These are phyloP conservation scores for Myxozyma nipponensis DNA, from an alignment of 805 yeast genomes.

Conservation along the genomic window DNA sequence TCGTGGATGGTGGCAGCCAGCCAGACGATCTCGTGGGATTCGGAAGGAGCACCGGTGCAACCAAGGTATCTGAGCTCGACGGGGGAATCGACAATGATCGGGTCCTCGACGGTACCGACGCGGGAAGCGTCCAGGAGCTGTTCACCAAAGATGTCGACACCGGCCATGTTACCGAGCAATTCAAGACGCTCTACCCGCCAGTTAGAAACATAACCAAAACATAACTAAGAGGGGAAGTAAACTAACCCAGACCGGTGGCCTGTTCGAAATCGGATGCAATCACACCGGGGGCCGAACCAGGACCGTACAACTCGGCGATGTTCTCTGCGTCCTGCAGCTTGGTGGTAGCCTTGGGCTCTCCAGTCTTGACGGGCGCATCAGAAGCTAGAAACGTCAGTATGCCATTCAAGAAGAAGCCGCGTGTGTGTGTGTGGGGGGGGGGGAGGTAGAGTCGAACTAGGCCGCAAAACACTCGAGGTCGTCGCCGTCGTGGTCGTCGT, in stretches of 20 bases:
- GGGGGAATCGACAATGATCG: slow-evolving; percentile 83
- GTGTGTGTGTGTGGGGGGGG: no score
- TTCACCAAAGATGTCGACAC: slow-evolving; percentile 83
- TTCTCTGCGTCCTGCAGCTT: slow-evolving; percentile 74
- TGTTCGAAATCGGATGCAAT: slow-evolving; percentile 94
- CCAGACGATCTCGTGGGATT: slow-evolving; percentile 65
- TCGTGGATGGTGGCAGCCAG: slow-evolving; percentile 42
- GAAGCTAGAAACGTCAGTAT: background rate
- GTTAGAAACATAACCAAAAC: background rate
- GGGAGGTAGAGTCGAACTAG: no score
- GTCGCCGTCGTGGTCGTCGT: no score
- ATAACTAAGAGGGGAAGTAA: background rate
- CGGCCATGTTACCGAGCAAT: slow-evolving; percentile 88
- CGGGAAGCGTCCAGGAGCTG: slow-evolving; percentile 85
- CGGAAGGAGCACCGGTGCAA: slow-evolving; percentile 94
- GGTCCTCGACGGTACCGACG: slow-evolving; percentile 85
- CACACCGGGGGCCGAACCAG: slow-evolving; percentile 80
- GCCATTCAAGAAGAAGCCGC: background rate
- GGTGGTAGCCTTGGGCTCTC: slow-evolving; percentile 10
- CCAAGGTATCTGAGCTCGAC: slow-evolving; percentile 65
- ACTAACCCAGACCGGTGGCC: slow-evolving; percentile 77
- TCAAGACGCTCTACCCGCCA: slow-evolving; percentile 79
- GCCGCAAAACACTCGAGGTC: background rate
- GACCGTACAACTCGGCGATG: slow-evolving; percentile 74
- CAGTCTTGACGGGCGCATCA: background rate